A percentile compares a stretch with the other conserved stretches of the same genome.
Evolutionary conservation across 345 rosid species (phyloP).

Genomic region (Citrus medica): DNA sequence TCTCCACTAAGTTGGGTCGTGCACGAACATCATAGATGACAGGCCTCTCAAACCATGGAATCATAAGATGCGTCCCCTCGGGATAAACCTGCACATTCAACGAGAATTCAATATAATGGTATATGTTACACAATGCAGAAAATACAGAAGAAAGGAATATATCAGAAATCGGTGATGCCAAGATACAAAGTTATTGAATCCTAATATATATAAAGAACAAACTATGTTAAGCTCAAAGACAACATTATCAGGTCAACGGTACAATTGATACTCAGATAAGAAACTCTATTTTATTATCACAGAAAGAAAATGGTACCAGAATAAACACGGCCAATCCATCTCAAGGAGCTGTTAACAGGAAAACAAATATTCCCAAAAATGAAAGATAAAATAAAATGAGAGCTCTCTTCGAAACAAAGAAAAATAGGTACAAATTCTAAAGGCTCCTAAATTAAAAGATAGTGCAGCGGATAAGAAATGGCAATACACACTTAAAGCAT

Average conservation of each 20-base stretch:
- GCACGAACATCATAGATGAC: slow-evolving; percentile 93
- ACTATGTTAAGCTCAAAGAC: neutral
- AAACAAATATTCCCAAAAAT: neutral
- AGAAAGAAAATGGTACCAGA: neutral
- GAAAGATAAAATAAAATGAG: neutral
- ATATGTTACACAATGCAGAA: neutral
- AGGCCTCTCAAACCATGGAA: slow-evolving; percentile 95
- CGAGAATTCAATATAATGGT: neutral
- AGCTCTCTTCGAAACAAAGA: neutral
- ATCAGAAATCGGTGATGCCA: neutral
- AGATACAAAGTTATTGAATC: neutral
- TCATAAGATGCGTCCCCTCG: slow-evolving; percentile 92
- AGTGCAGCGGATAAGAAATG: neutral
- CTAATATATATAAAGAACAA: neutral
- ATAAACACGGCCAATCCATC: neutral
- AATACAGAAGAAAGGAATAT: neutral
- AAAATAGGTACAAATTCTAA: neutral
- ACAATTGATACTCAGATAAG: neutral
- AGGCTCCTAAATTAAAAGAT: neutral
- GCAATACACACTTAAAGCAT: neutral
- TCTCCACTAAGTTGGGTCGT: slow-evolving; percentile 83
- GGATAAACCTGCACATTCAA: slow-evolving; percentile 68
- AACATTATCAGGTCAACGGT: neutral
- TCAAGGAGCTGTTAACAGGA: neutral
- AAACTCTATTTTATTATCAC: neutral